A percentile compares a stretch with the other conserved stretches of the same genome.
These are phyloP conservation scores for Magnolia kwangsiensis DNA, from an alignment of 164 flowering plant species.

Conservation along the genomic window DNA sequence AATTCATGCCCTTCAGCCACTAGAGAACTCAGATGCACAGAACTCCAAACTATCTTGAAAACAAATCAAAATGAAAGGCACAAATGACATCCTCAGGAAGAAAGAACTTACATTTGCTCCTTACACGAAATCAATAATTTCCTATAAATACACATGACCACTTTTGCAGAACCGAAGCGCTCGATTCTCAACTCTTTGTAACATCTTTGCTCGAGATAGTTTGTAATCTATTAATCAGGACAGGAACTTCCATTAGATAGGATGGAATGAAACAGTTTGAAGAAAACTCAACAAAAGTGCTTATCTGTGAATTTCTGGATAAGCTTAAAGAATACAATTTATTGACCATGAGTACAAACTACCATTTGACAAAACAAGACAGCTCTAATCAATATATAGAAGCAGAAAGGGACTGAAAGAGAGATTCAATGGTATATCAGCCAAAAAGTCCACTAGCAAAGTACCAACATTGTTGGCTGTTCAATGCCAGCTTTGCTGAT, in stretches of 20 bases:
- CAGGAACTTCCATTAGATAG: constrained; percentile 1
- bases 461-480: not conserved
- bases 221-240: constrained; percentile 52
- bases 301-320: not conserved
- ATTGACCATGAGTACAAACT: not conserved
- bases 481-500: not conserved
- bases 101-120: constrained; percentile 79
- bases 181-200: constrained; percentile 78
- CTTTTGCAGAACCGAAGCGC: constrained; percentile 65
- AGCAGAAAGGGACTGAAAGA: not conserved
- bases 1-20: not conserved
- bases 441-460: not conserved
- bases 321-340: not conserved
- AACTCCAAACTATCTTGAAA: not conserved
- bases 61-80: not conserved
- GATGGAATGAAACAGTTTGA: not conserved
- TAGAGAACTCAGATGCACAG: not conserved
- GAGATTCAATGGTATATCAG: not conserved
- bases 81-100: not conserved
- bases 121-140: constrained; percentile 67
- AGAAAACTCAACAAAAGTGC: not conserved
- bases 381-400: not conserved
- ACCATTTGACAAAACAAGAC: not conserved
- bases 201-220: constrained; percentile 66
- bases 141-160: constrained; percentile 65